Base-by-base conservation (phyloP, 331 rosid genomes). In the Spiraea crenata region DNA sequence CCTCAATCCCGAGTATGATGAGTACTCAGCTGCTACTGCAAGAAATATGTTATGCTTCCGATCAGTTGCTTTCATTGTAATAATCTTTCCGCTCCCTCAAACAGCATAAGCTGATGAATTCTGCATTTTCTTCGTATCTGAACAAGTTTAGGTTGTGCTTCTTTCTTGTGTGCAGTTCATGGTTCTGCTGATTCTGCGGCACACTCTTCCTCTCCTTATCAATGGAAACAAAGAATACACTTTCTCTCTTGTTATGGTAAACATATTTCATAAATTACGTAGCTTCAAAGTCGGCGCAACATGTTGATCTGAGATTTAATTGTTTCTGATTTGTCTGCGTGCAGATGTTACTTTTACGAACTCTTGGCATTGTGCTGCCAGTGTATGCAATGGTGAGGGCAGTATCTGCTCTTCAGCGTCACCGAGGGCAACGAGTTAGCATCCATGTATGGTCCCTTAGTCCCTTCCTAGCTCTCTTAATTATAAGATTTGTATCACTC, bases 121-220 rank as follows among this genome's bases (percentile, higher is more conserved):
- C 31, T 59, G 44, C 20, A 59, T 37, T 38, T 59, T 37, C 46
- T 59, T 57, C 65, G 7, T 37, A 59, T 14, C 7, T 37, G 45
- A 59, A 59, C 65, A 37, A 7, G 44, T 45, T 34, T 56, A 5
- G 17, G 14, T 10, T n/a, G 5, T 44, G 16, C 9, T 40, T 67
- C 60, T 64, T 13, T 70, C 67, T 57, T 69, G 69, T 73, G 52
- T 79, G 83, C 80, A 95, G 99, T 86, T 89, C 85, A 91, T 89
- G 96, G 77, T 86, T 79, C 86, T 89, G 50, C 79, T 95, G 77
- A 73, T 91, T 75, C 72, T 95, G 64, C 82, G 96, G 82, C 96
- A 91, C 51, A 72, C 87, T 15, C 92, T 95, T 80, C 98, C 99
- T 72, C 76, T 91, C 37, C 20, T 88, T 39, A 68, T 88, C 38